Evolutionary conservation across 164 flowering plant genomes (phyloP).

Genomic region (Sextonia rubra): DNA sequence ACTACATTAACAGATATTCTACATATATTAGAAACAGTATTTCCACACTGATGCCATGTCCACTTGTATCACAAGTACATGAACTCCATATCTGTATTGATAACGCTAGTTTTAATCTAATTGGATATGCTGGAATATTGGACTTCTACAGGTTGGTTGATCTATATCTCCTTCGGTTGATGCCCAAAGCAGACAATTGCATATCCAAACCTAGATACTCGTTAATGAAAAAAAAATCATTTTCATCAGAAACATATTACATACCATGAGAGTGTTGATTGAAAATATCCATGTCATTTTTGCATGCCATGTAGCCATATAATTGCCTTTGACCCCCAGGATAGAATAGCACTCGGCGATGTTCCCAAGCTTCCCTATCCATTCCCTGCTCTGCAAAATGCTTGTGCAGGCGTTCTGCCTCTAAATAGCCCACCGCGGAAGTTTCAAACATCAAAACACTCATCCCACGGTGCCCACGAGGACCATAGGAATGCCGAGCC

Average conservation of each 20-base stretch:
- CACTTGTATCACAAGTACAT: too few relatives aligned
- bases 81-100: too few relatives aligned
- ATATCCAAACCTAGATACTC: not conserved
- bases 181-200: too few relatives aligned
- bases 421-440: constrained; percentile 66
- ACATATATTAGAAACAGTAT: too few relatives aligned
- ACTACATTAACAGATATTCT: not conserved
- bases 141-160: too few relatives aligned
- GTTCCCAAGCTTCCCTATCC: constrained; percentile 71
- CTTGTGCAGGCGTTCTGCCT: constrained; percentile 81
- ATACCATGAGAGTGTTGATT: constrained; percentile 75
- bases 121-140: too few relatives aligned
- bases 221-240: not conserved
- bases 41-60: too few relatives aligned
- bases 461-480: constrained; percentile 95
- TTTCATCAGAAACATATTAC: not conserved
- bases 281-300: constrained; percentile 64
- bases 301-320: constrained; percentile 71
- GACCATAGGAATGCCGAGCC: constrained; percentile 91
- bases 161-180: too few relatives aligned
- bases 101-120: too few relatives aligned
- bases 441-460: constrained; percentile 79
- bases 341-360: constrained; percentile 31
- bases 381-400: constrained; percentile 58
- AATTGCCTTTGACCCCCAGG: constrained; percentile 83